Conservation (phyloP, 1,284 basidiomycete species). For the Cryptococcus sp. region DNA sequence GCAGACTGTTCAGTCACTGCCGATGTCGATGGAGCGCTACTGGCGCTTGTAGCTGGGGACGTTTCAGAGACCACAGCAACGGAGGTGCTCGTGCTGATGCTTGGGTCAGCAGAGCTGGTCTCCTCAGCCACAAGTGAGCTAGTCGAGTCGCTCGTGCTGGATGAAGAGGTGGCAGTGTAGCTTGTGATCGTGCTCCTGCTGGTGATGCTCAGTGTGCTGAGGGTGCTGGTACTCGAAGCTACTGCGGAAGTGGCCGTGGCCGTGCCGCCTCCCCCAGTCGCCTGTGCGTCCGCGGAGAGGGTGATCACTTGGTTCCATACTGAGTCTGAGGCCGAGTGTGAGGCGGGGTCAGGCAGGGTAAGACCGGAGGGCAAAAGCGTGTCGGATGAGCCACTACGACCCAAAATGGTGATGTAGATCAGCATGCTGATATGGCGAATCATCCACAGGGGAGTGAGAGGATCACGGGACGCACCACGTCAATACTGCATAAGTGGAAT, state of each 20-base stretch:
- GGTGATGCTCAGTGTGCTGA: not conserved
- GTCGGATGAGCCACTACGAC: constrained; percentile 11
- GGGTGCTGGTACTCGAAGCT: not conserved
- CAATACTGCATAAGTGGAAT: constrained; percentile 17
- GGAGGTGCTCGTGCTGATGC: no score
- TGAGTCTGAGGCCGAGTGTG: constrained; percentile 8
- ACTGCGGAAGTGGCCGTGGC: not conserved
- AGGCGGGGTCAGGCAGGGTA: constrained; percentile 23
- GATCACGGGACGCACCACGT: constrained; percentile 23
- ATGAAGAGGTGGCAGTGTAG: not conserved
- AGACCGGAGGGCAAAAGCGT: constrained; percentile 25
- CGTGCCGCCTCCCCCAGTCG: not conserved
- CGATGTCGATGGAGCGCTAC: no score
- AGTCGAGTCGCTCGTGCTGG: not conserved
- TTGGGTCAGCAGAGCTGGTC: not conserved
- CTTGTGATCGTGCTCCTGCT: not conserved
- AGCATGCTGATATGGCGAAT: no score
- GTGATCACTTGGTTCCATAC: constrained; percentile 21
- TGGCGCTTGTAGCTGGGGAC: no score
- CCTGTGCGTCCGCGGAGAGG: constrained; percentile 5
- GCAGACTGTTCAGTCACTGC: no score
- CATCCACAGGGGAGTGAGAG: not conserved
- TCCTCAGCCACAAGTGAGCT: not conserved
- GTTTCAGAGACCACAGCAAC: no score
- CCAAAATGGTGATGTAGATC: no score